Base-by-base conservation (phyloP, 2,329 filamentous ascomycete genomes). In the Monosporascus ibericus region DNA sequence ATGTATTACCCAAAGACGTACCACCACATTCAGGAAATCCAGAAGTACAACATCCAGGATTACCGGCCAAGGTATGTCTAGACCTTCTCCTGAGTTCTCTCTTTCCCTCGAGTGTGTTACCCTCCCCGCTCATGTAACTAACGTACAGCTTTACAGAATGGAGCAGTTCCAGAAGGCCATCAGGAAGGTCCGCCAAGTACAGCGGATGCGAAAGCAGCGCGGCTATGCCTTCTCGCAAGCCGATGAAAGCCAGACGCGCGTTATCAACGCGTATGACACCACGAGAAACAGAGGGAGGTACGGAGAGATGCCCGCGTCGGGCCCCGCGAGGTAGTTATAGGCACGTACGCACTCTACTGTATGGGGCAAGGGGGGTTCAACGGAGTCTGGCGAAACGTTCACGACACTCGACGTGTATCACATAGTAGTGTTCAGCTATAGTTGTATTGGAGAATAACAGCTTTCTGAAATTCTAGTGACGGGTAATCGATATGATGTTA, bases 131-230 rank as follows among this genome's bases (percentile, higher is more conserved):
- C 27, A 65, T 52, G 60, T 48, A 44, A 27, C 62, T 68, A 51
- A 69, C 50, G 38, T 25, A 6, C 44, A n/a, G 27, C 25, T 47
- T n/a, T 25, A 56, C 58, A 92, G 89, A 66, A 99, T 99, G 94
- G 94, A 99, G 67, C 94, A 99, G 73, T 99, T 99, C 78, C 94
- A 99, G 74, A 99, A 99, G 74, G 94, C 94, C 22, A 97, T 99
- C 66, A 88, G 94, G 65, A 99, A 99, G 75, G 94, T 99, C 50
- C 85, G 94, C 49, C 94, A 99, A 72, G 94, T 97, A 40, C 94
- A 97, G 74, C 88, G 94, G 58, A 99, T 97, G 94, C 90, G 94
- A 68, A 99, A 99, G 75, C 94, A 99, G 75, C 88, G 94, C 66
- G 94, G 94, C 36, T 99, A 99, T 68, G 94, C 94, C 56, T 99